These are phyloP conservation scores for Diaporthe amygdali DNA, from an alignment of 2,329 filamentous ascomycete species.

Conservation along the genomic window DNA sequence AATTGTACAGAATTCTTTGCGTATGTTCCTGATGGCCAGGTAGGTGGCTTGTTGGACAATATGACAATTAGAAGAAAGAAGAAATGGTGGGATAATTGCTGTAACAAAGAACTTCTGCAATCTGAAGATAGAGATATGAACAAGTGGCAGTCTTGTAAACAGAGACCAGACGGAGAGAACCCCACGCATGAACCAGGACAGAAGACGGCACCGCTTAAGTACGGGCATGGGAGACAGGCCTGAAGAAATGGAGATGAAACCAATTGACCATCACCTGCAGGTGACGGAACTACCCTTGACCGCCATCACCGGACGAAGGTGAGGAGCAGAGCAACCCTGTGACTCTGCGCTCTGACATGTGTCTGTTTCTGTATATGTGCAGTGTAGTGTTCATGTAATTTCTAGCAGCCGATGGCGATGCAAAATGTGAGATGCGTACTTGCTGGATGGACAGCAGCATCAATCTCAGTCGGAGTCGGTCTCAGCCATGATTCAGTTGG, in stretches of 20 bases:
- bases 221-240: not conserved
- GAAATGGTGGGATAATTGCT: too few relatives aligned
- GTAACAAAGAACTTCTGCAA: too few relatives aligned
- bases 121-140: too few relatives aligned
- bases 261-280: not conserved
- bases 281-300: not conserved
- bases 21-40: too few relatives aligned
- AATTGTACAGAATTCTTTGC: too few relatives aligned
- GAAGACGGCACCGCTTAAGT: not conserved
- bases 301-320: not conserved
- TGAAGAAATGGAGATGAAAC: not conserved
- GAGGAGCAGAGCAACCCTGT: not conserved
- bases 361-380: not conserved
- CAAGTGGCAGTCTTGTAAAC: too few relatives aligned
- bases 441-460: not conserved
- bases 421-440: not conserved
- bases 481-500: not conserved
- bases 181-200: too few relatives aligned
- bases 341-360: not conserved
- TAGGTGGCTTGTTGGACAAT: too few relatives aligned
- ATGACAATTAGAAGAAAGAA: too few relatives aligned
- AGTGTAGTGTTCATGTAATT: not conserved
- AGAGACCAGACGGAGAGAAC: not conserved
- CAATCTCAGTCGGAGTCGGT: too few relatives aligned
- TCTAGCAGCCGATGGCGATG: not conserved